Percentiles rank a stretch among this genome's conserved stretches.
phyloP scores from a whole-genome alignment of 805 yeast species.

The Saccharomyces kudriavzevii region DNA sequence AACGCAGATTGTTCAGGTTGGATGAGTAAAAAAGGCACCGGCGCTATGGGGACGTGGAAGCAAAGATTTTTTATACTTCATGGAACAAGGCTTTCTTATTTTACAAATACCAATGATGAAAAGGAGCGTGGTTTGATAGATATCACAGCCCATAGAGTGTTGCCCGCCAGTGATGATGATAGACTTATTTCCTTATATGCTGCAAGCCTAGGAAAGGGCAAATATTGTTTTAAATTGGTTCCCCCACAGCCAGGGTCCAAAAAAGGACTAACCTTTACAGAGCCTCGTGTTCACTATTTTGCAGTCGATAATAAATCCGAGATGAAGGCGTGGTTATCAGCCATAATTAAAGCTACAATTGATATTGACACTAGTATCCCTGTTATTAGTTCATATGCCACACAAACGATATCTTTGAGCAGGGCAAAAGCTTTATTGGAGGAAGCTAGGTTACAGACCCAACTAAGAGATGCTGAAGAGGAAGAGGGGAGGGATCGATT shows the following conservation, averaged over 20 bases:
- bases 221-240: constrained; percentile 80
- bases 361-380: constrained; percentile 91
- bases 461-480: constrained; percentile 40
- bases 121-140: constrained; percentile 89
- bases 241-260: constrained; percentile 97
- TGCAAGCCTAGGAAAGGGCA: constrained; percentile 84
- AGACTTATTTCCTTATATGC: constrained; percentile 80
- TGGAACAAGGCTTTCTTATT: constrained; percentile 88
- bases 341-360: constrained; percentile 89
- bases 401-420: constrained; percentile 83
- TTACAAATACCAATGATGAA: constrained; percentile 63
- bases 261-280: constrained; percentile 92
- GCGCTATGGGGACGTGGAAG: constrained; percentile 82
- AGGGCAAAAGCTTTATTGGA: constrained; percentile 81
- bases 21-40: constrained; percentile 89
- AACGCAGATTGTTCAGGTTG: constrained; percentile 79
- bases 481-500: constrained; percentile 27
- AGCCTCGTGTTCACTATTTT: constrained; percentile 90
- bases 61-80: constrained; percentile 76
- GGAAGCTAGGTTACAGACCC: constrained; percentile 69
- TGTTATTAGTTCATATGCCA: constrained; percentile 83
- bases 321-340: constrained; percentile 90
- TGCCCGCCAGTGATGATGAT: constrained; percentile 78
- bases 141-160: constrained; percentile 86
- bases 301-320: constrained; percentile 88